Evolutionary conservation across 371 early-diverging fungal genomes (phyloP).

Genomic region (Zancudomyces culisetae): DNA sequence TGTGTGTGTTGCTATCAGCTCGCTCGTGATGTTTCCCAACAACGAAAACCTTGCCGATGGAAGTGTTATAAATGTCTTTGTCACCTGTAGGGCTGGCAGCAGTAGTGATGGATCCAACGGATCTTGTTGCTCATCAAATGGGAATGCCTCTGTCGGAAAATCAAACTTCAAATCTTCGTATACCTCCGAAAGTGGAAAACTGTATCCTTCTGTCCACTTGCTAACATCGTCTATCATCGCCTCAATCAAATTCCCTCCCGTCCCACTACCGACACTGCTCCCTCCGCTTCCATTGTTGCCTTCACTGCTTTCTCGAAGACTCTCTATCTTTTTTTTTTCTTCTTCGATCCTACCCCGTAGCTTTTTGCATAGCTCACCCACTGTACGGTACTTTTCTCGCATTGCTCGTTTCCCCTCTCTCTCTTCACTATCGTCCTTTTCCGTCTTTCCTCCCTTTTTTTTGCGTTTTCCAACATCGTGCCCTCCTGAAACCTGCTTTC

Average conservation of each 20-base stretch:
- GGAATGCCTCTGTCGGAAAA: conserved; percentile 36
- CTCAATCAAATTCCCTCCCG: conserved; percentile 11
- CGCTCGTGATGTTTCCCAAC: conserved; percentile 45
- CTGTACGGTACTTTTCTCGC: conserved; percentile 11
- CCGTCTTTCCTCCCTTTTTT: conserved; percentile 3
- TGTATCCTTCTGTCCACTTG: conserved; percentile 22
- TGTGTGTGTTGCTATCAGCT: conserved; percentile 46
- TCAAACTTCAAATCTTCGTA: conserved; percentile 26
- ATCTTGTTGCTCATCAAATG: conserved; percentile 37
- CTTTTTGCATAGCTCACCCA: conserved; percentile 19
- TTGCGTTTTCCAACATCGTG: conserved; percentile 6
- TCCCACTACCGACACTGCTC: neutral
- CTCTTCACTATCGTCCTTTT: conserved; percentile 6
- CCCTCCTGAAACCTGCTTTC: conserved; percentile 27
- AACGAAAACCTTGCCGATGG: conserved; percentile 44
- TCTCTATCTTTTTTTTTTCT: neutral
- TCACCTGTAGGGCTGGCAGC: conserved; percentile 30
- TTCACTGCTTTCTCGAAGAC: neutral
- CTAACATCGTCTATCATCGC: conserved; percentile 18
- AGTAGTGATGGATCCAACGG: conserved; percentile 37
- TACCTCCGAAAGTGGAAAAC: conserved; percentile 24
- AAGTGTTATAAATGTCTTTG: conserved; percentile 29
- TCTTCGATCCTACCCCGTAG: conserved; percentile 11
- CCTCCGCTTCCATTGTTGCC: neutral
- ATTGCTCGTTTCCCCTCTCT: conserved; percentile 18